A percentile compares a stretch with the other conserved stretches of the same genome.
These are phyloP conservation scores for Sextonia rubra DNA, from an alignment of 164 flowering plant species.

Conservation along the genomic window DNA sequence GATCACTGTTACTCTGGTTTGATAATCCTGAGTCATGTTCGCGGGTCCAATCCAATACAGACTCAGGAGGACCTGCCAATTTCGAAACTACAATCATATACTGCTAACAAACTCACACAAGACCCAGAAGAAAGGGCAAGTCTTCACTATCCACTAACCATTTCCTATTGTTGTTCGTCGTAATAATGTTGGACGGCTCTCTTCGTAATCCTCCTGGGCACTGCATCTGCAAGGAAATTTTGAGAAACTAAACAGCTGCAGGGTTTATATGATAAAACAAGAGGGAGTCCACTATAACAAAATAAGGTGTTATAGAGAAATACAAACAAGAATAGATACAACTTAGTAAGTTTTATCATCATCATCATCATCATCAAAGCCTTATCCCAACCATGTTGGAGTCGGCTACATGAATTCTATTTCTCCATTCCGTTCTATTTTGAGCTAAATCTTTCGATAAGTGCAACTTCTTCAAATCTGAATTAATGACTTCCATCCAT, in stretches of 20 bases:
- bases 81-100: slow-evolving; percentile 1
- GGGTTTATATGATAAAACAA: neutral
- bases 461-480: no score
- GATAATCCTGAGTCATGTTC: slow-evolving; percentile 68
- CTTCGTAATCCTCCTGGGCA: slow-evolving; percentile 91
- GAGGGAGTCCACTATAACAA: neutral
- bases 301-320: no score
- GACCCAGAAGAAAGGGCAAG: slow-evolving; percentile 7
- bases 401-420: no score
- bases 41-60: slow-evolving; percentile 82
- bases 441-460: no score
- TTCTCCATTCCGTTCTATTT: no score
- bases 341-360: no score
- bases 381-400: no score
- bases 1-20: slow-evolving; percentile 57
- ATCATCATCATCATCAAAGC: no score
- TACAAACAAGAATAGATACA: no score
- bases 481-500: no score
- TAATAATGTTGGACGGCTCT: slow-evolving; percentile 40
- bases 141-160: slow-evolving; percentile 37
- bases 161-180: slow-evolving; percentile 95
- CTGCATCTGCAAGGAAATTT: slow-evolving; percentile 49
- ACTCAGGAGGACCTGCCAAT: slow-evolving; percentile 81
- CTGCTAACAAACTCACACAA: neutral
- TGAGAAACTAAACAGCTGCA: neutral